A percentile compares a stretch with the other conserved stretches of the same genome.
These are phyloP conservation scores for Fusarium chuoi DNA, from an alignment of 2,329 filamentous ascomycete species.

Conservation along the genomic window DNA sequence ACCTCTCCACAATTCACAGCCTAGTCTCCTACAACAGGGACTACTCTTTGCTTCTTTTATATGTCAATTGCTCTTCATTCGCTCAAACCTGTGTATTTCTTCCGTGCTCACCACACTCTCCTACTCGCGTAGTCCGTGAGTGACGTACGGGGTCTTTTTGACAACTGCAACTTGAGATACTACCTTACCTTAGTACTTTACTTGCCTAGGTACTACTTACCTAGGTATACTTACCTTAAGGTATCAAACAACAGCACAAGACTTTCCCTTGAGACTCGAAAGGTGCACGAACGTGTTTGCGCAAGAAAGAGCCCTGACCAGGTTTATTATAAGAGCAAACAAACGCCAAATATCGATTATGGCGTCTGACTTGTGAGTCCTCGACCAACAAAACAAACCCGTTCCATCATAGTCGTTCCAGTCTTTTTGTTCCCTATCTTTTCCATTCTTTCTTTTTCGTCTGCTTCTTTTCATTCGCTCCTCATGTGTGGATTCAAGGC, in stretches of 20 bases:
- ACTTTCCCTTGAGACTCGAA: neutral
- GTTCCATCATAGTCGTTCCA: neutral
- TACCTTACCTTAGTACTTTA: neutral
- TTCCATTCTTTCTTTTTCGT: neutral
- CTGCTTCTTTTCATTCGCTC: neutral
- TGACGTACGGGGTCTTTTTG: slow-evolving; percentile 4
- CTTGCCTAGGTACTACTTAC: too few species aligned
- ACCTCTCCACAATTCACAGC: slow-evolving; percentile 11
- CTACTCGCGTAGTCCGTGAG: neutral
- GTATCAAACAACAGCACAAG: neutral
- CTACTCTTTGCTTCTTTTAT: neutral
- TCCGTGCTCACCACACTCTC: neutral
- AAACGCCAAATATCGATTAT: slow-evolving; percentile 12
- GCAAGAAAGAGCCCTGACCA: slow-evolving; percentile 2
- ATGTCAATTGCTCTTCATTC: neutral
- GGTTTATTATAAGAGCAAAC: slow-evolving; percentile 23
- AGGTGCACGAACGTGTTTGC: slow-evolving; percentile 15
- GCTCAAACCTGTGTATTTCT: neutral
- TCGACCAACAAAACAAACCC: slow-evolving; percentile 4
- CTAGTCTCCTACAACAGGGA: neutral
- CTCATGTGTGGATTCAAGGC: slow-evolving; percentile 5
- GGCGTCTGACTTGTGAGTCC: slow-evolving; percentile 25
- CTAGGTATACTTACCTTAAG: too few species aligned
- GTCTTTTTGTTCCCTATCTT: neutral
- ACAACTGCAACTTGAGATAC: neutral